Conservation (phyloP, 345 rosid genomes). For the Populus deltoides region DNA sequence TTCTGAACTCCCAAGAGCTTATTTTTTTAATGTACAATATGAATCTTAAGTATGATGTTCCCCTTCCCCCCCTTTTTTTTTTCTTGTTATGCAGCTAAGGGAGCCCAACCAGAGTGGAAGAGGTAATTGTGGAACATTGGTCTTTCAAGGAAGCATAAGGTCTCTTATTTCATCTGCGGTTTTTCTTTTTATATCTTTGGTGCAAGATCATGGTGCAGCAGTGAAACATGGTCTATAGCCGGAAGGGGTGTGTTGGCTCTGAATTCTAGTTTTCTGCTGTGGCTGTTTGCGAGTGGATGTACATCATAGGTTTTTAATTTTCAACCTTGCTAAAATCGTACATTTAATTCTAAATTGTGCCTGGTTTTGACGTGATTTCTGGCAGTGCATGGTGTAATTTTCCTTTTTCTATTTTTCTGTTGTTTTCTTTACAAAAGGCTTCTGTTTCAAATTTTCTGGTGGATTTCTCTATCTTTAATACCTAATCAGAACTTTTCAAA, state of each 20-base stretch:
- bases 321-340: conserved; percentile 11
- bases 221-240: conserved; percentile 20
- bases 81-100: conserved; percentile 54
- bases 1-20: not conserved
- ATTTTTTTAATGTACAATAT: too few relatives aligned
- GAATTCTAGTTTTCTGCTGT: conserved; percentile 20
- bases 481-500: not conserved
- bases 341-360: conserved; percentile 9
- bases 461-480: not conserved
- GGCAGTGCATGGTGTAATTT: conserved; percentile 1
- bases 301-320: conserved; percentile 47
- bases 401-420: not conserved
- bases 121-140: conserved; percentile 32
- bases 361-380: conserved; percentile 9
- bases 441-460: not conserved
- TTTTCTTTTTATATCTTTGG: conserved; percentile 9
- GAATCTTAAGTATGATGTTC: too few relatives aligned
- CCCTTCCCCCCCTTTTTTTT: not conserved
- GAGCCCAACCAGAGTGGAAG: conserved; percentile 52
- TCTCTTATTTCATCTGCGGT: conserved; percentile 8
- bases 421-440: not conserved
- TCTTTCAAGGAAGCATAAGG: conserved; percentile 11
- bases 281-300: conserved; percentile 42
- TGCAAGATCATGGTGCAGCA: conserved; percentile 30
- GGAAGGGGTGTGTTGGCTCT: conserved; percentile 17